Base-by-base conservation (phyloP, 1,139 yeast genomes). In the Trichomonascaceae sp. region DNA sequence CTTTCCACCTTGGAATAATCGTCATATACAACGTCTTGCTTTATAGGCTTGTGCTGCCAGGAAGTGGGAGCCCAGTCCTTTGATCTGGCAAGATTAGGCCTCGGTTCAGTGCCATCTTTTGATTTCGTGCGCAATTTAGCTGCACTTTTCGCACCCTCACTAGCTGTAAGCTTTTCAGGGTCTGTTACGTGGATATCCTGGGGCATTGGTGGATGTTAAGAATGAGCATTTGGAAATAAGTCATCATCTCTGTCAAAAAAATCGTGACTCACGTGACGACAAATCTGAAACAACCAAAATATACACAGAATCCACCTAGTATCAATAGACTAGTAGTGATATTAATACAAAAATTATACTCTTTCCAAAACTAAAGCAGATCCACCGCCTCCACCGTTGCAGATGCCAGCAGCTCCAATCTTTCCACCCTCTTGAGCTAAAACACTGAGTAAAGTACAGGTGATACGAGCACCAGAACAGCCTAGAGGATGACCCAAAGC, bases 301-400 rank as follows among this genome's bases (percentile, higher is more conserved):
- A 7, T 27, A 27, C 3, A 22, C 24, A 22, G 6, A 22, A 22
- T 4, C 24, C 24, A 4, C 24, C 6, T 10, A 43, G 13, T 43
- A 43, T 3, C 45, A 18, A 15, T 10, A 18, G 45, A 43, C 45
- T 3, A 15, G 12, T 15, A 12, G 45, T 15, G 19, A 19, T 43
- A 22, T 43, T 12, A 43, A 13, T 43, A 43, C 24, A 43, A 6
- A 13, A 4, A 3, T 36, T 36, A 36, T 15, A 36, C 17, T 36
- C 17, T 36, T 66, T 87, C 91, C 62, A 88, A 78, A 58, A 88
- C 86, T 62, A 88, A 73, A 41, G 95, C 83, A 56, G 96, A 85
- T 55, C 97, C 98, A 70, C 98, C 98, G 70, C 99, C 99, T 67
- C 99, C 99, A 77, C 99, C 98, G 73, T 93, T 93, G 80, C 98